Percentiles rank a stretch among this genome's conserved stretches.
Conservation (phyloP, 1,284 basidiomycete species). For the Pseudozyma flocculosa region DNA sequence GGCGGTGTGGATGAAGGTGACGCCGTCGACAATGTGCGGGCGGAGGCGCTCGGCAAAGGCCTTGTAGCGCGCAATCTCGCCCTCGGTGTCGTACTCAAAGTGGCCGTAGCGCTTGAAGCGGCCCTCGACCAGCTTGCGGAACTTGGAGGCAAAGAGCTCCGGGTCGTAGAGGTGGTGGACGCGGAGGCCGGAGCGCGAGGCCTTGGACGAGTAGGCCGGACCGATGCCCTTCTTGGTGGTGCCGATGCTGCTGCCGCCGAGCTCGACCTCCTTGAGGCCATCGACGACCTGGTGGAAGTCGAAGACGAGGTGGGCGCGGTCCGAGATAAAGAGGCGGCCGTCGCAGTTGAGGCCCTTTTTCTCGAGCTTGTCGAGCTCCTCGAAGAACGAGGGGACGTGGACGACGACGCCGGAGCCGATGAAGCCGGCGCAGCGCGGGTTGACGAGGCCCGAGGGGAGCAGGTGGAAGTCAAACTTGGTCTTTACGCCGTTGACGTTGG, state of each 20-base stretch:
- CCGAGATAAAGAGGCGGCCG: conserved; percentile 84
- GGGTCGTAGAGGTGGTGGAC: conserved; percentile 95
- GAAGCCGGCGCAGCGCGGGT: conserved; percentile 79
- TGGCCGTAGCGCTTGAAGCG: conserved; percentile 96
- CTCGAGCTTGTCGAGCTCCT: conserved; percentile 83
- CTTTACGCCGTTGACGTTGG: conserved; percentile 70
- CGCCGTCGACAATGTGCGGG: conserved; percentile 86
- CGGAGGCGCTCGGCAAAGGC: conserved; percentile 79
- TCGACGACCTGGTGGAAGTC: conserved; percentile 99
- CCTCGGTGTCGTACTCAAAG: conserved; percentile 98
- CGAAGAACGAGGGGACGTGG: conserved; percentile 92
- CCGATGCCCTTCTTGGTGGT: conserved; percentile 98
- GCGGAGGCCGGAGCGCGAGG: conserved; percentile 89
- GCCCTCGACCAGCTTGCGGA: conserved; percentile 92
- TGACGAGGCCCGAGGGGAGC: conserved; percentile 88
- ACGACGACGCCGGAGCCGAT: conserved; percentile 94
- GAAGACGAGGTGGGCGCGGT: conserved; percentile 94
- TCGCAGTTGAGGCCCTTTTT: conserved; percentile 78
- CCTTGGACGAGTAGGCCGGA: conserved; percentile 96
- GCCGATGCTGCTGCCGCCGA: conserved; percentile 87
- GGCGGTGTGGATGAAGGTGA: conserved; percentile 80
- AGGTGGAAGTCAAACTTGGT: conserved; percentile 94
- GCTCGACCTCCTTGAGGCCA: conserved; percentile 94
- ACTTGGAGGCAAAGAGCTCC: conserved; percentile 82
- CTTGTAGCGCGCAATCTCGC: conserved; percentile 88